Conservation (phyloP, 345 rosid genomes). For the Rhodamnia rubescens region DNA sequence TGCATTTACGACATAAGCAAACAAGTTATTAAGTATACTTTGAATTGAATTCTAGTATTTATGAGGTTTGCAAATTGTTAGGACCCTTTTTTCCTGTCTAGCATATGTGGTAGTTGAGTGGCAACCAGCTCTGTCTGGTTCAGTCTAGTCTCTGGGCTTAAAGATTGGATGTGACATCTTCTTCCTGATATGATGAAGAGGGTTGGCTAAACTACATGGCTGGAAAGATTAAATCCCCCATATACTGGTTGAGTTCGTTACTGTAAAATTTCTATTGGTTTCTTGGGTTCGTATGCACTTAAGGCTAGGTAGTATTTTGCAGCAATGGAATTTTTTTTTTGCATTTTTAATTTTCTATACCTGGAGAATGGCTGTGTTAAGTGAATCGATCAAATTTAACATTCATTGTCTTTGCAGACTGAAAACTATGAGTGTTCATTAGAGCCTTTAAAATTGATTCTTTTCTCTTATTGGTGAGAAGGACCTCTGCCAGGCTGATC, state of each 20-base stretch:
- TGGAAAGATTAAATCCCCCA: background rate
- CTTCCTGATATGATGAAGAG: background rate
- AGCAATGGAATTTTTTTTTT: background rate
- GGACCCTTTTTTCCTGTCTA: background rate
- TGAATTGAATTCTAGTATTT: background rate
- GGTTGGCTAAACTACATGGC: background rate
- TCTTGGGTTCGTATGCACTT: background rate
- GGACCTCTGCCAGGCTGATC: conserved; percentile 92
- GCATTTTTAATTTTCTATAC: background rate
- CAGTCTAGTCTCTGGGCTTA: background rate
- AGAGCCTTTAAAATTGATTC: background rate
- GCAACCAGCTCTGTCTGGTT: background rate
- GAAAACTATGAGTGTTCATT: background rate
- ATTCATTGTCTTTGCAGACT: background rate
- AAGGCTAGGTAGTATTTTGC: background rate
- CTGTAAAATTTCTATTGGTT: background rate
- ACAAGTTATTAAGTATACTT: background rate
- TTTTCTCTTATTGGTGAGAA: conserved; percentile 11
- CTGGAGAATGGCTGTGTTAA: background rate
- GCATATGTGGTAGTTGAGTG: background rate
- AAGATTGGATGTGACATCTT: background rate
- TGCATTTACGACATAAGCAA: background rate
- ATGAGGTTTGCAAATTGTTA: background rate
- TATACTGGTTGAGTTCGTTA: background rate
- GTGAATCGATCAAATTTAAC: background rate